phyloP scores from a whole-genome alignment of 306 rosid species.

The Dicorynia guianensis region DNA sequence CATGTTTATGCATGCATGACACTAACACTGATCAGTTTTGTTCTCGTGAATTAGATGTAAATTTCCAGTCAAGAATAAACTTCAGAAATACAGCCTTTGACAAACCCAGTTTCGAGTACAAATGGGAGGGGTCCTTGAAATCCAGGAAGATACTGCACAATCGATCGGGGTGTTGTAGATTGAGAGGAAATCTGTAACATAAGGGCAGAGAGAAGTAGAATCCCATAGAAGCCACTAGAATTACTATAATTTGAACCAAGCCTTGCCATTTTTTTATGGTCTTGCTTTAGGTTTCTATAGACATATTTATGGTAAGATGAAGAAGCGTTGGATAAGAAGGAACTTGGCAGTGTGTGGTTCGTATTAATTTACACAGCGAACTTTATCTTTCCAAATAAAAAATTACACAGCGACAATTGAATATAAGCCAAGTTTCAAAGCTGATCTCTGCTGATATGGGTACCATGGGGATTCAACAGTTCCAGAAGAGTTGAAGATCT shows the following conservation, averaged over 20 bases:
- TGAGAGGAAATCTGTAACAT: constrained; percentile 19
- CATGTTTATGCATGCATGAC: neutral
- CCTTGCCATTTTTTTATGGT: constrained; percentile 18
- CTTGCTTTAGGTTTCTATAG: neutral
- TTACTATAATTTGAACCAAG: neutral
- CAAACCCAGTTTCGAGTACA: constrained; percentile 71
- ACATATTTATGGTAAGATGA: no score
- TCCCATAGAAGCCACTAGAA: neutral
- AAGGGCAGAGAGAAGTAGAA: constrained; percentile 24
- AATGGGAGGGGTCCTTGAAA: constrained; percentile 73
- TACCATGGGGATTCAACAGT: no score
- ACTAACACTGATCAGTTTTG: no score
- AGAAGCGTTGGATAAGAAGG: no score
- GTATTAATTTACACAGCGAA: no score
- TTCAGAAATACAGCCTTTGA: neutral
- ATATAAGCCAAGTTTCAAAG: no score
- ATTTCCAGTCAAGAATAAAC: neutral
- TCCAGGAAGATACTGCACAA: constrained; percentile 69
- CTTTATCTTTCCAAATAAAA: no score
- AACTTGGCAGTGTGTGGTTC: no score
- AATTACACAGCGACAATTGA: no score
- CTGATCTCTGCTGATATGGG: no score
- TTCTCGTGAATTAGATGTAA: no score
- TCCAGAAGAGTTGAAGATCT: no score
- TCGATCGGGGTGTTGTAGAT: constrained; percentile 26